Evolutionary conservation across 257 asterid genomes (phyloP).

Genomic region (Penstemon eatonii): DNA sequence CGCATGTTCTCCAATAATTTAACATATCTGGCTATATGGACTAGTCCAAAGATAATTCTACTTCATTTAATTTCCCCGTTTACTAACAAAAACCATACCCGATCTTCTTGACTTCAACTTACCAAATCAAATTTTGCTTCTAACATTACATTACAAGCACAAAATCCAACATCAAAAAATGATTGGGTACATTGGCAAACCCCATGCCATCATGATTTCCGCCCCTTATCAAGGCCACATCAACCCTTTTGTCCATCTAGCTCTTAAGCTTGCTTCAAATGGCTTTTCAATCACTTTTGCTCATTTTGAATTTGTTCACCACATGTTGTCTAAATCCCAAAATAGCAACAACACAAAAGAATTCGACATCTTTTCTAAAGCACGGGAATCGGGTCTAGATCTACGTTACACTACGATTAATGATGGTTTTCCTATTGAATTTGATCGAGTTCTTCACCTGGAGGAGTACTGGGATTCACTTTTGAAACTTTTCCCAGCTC

Average conservation of each 20-base stretch:
- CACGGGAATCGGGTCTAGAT: slow-evolving; percentile 56
- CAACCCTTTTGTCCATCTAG: slow-evolving; percentile 59
- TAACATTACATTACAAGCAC: too few species aligned
- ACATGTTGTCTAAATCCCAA: slow-evolving; percentile 48
- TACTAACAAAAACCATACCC: not conserved
- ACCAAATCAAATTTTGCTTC: too few species aligned
- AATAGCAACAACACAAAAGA: not conserved
- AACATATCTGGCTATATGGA: too few species aligned
- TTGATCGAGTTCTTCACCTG: slow-evolving; percentile 35
- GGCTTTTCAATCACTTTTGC: slow-evolving; percentile 70
- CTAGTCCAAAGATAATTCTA: too few species aligned
- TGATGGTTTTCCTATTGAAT: slow-evolving; percentile 58
- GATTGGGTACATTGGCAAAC: slow-evolving; percentile 17
- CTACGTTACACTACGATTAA: slow-evolving; percentile 49
- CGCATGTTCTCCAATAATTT: too few species aligned
- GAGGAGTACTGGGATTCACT: slow-evolving; percentile 27
- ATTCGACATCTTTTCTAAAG: slow-evolving; percentile 44
- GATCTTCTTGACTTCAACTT: not conserved
- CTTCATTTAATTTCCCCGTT: not conserved
- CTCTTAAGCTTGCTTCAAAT: slow-evolving; percentile 64
- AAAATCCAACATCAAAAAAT: not conserved
- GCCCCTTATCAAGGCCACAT: slow-evolving; percentile 74
- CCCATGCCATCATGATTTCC: slow-evolving; percentile 67
- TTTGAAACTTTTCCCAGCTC: slow-evolving; percentile 31
- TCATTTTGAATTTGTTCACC: slow-evolving; percentile 53